Evolutionary conservation across 2,329 filamentous ascomycete species (phyloP), one percentile per base, ranked within the genome.

Genomic region (Aspergillus piperis): DNA sequence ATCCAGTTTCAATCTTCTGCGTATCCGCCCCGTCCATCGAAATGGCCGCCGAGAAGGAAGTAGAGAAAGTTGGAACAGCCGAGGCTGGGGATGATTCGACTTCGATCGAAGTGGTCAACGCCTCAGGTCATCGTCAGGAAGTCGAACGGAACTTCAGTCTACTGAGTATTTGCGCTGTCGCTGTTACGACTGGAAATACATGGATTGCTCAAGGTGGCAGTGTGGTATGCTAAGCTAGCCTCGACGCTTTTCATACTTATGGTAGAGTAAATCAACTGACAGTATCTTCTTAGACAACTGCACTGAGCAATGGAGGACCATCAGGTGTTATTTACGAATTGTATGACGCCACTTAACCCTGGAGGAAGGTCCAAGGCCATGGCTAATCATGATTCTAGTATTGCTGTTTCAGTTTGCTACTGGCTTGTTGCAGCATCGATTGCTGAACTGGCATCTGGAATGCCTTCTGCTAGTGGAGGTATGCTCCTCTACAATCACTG

Each of bases 141-240:
- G 75, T 89, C 39, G 82, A 83, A 59, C 80, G 86, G 15, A 87
- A 89, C 67, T 89, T 88, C 71, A 82, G 84, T 38, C 75, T 88
- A 8, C 66, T 87, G 50, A 83, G 82, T 54, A 82, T 88, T 44
- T 84, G 85, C 54, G 85, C 84, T 23, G 79, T 86, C 49, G 86
- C 84, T 0, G 73, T 88, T 54, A 88, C 85, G 1, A 84, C 87
- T 23, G 86, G 87, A 71, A 88, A 87, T 67, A 86, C 86, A 17
- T 89, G 86, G 86, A 81, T 86, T 57, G 84, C 86, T 5, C 75
- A 88, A 60, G 86, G 85, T 57, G 86, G 86, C 11, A 86, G 85
- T 56, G 80, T 88, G 41, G 82, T 82, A 4, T 77, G 86, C 32
- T 36, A 36, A 13, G 11, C 32, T 36, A 36, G 32, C 32, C 32